Base-by-base conservation (phyloP, 805 yeast genomes). In the Schwanniomyces occidentalis region DNA sequence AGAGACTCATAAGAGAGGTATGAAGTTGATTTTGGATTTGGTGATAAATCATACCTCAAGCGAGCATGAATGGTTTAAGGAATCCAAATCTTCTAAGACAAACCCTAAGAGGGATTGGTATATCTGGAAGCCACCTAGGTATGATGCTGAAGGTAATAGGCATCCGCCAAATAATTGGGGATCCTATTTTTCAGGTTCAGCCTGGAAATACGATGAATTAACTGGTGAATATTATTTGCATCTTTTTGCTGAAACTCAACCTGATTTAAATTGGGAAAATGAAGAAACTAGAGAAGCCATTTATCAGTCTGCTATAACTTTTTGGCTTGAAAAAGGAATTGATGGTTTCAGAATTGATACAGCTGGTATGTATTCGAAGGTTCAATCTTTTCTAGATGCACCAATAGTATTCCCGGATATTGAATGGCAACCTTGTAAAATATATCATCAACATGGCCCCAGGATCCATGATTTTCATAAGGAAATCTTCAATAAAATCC, bases 211-310 rank as follows among this genome's bases (percentile, higher is more conserved):
- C 52, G 82, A 78, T 52, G 78, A 73, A 42, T 20, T 27, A 3
- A 75, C 80, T n/a, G 65, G 68, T 30, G 80, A 78, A 54, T 77
- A 75, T 61, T 78, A 76, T 54, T 56, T 78, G 43, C 71, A 67
- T 35, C 59, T 76, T 38, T 78, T 75, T 56, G 79, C 80, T 10
- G 57, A 56, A 34, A 51, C 69, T 19, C 83, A 78, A 54, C 82
- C 82, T 8, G 83, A 78, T 48, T 61, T 78, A 47, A 78, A 77
- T 57, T 78, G 82, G 84, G 82, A 77, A 44, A 75, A 67, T 48
- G 65, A 54, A 36, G 70, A 53, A 31, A 34, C 48, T 13, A 46
- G 59, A 45, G 40, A 61, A 5, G 62, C 61, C 42, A 63, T 76
- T 36, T 73, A 73, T 54, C 60, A 72, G 25, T 52, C 63, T 17